Evolutionary conservation across 192 early-diverging fungal genomes (phyloP).

Genomic region (Mortierella claussenii): DNA sequence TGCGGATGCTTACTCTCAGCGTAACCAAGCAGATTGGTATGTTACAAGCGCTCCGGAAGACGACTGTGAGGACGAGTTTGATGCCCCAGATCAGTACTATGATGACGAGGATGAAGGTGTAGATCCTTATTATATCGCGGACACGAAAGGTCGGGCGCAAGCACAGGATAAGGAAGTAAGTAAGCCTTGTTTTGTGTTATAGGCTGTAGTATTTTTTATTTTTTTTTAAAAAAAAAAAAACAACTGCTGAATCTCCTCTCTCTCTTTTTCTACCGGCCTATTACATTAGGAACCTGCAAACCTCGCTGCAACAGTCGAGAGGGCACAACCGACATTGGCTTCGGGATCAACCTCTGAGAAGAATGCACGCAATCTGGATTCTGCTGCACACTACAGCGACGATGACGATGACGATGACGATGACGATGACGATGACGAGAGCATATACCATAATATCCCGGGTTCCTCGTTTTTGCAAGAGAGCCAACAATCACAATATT

Average conservation of each 20-base stretch:
- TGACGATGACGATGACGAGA: conserved; percentile 1
- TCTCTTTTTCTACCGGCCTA: too few species aligned
- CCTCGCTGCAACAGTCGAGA: conserved; percentile 7
- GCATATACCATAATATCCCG: conserved; percentile 6
- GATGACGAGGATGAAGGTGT: conserved; percentile 45
- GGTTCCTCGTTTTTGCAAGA: conserved; percentile 7
- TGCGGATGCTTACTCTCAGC: conserved; percentile 4
- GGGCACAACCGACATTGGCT: not conserved
- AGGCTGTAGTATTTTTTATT: not conserved
- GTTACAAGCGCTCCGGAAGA: not conserved
- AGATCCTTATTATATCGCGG: conserved; percentile 48
- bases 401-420: not conserved
- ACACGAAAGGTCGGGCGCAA: conserved; percentile 41
- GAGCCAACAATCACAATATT: not conserved
- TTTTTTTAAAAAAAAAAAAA: not conserved
- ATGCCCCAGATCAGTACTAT: conserved; percentile 16
- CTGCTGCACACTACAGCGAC: conserved; percentile 1
- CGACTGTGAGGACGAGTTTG: conserved; percentile 10
- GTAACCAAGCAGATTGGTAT: conserved; percentile 27
- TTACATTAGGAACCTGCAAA: too few species aligned
- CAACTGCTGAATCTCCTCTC: too few species aligned
- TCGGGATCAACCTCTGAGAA: too few species aligned
- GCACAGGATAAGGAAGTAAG: conserved; percentile 31
- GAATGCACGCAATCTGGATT: too few species aligned
- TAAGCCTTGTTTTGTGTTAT: too few species aligned